Percentiles rank a stretch among this genome's conserved stretches.
phyloP scores from a whole-genome alignment of 495 filamentous ascomycete genomes.

The Penicillium goetzii region DNA sequence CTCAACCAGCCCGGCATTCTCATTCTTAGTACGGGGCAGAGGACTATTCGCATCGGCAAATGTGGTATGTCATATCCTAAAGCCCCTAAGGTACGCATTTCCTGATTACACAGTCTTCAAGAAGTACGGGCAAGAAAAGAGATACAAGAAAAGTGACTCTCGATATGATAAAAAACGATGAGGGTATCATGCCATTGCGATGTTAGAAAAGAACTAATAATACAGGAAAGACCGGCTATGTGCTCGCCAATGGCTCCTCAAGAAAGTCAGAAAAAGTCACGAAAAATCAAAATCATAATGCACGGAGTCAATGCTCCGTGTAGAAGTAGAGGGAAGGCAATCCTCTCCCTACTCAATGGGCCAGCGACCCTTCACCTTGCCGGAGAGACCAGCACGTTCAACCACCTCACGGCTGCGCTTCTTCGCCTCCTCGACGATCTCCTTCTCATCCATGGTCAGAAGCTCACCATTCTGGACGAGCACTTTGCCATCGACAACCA shows the following conservation, averaged over 20 bases:
- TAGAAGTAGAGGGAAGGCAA: neutral
- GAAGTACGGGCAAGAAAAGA: too few relatives aligned
- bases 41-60: too few relatives aligned
- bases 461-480: slow-evolving; percentile 44
- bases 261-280: neutral
- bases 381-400: slow-evolving; percentile 42
- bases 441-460: slow-evolving; percentile 39
- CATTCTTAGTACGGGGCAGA: too few relatives aligned
- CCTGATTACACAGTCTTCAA: too few relatives aligned
- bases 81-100: too few relatives aligned
- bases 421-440: slow-evolving; percentile 41
- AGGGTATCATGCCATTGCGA: slow-evolving; percentile 18
- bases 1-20: neutral
- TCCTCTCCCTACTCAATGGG: slow-evolving; percentile 29
- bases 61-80: too few relatives aligned
- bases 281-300: neutral
- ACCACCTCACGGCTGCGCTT: slow-evolving; percentile 45
- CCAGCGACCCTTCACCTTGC: slow-evolving; percentile 46
- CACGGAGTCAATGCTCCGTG: neutral
- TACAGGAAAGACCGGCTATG: slow-evolving; percentile 15
- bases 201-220: slow-evolving; percentile 16
- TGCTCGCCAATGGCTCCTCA: slow-evolving; percentile 17
- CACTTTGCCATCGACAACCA: slow-evolving; percentile 51
- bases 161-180: neutral
- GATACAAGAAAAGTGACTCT: neutral